Evolutionary conservation across 257 asterid species (phyloP).

Genomic region (Lithospermum erythrorhizon): DNA sequence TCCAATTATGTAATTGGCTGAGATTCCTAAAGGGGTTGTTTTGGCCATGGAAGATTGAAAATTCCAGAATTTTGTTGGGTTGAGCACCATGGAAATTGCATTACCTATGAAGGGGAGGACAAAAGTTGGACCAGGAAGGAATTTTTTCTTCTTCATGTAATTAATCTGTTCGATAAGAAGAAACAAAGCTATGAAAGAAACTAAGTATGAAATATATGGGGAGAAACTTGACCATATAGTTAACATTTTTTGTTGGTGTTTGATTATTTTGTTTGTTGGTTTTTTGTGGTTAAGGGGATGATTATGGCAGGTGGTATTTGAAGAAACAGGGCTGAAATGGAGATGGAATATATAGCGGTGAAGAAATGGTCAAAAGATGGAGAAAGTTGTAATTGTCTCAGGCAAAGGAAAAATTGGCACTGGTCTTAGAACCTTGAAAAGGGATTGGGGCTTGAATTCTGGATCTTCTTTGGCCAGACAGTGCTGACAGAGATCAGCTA

Average conservation of each 20-base stretch:
- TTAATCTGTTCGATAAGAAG: slow-evolving; percentile 62
- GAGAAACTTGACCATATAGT: slow-evolving; percentile 25
- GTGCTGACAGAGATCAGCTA: too few relatives aligned
- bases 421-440: too few relatives aligned
- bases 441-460: slow-evolving; percentile 13
- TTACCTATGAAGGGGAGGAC: slow-evolving; percentile 72
- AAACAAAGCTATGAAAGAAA: slow-evolving; percentile 29
- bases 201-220: slow-evolving; percentile 34
- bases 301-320: not conserved
- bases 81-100: slow-evolving; percentile 47
- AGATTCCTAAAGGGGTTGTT: slow-evolving; percentile 52
- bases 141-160: slow-evolving; percentile 55
- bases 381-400: not conserved
- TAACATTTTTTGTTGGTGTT: slow-evolving; percentile 15
- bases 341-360: slow-evolving; percentile 2
- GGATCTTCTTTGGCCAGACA: not conserved
- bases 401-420: not conserved
- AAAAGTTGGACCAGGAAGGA: slow-evolving; percentile 69
- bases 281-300: not conserved
- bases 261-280: not conserved
- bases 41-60: slow-evolving; percentile 54
- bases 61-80: slow-evolving; percentile 69
- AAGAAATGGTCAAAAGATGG: slow-evolving; percentile 6
- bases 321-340: not conserved
- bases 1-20: slow-evolving; percentile 72